Conservation (phyloP, 148 eudicot species). For the Amaranthus hypochondriacus region DNA sequence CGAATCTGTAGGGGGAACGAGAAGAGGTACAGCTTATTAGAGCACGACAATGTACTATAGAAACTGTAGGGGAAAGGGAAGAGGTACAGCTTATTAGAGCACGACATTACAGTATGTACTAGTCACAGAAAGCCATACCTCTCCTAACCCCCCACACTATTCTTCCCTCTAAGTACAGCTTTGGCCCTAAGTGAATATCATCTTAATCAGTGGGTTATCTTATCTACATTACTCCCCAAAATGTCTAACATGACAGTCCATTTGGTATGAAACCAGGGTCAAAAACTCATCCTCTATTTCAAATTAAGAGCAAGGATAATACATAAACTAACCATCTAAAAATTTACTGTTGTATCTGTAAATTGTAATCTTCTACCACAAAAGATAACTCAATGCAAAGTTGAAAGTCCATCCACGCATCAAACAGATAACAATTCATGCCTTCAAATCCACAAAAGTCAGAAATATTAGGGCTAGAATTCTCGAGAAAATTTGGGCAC, state of each 20-base stretch:
- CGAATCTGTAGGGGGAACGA: slow-evolving; percentile 11
- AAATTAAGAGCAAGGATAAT: too few relatives aligned
- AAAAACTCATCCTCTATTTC: neutral
- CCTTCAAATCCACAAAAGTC: neutral
- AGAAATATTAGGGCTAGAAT: neutral
- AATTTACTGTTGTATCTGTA: too few relatives aligned
- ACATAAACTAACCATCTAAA: too few relatives aligned
- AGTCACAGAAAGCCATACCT: neutral
- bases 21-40: slow-evolving; percentile 2
- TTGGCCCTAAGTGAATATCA: neutral
- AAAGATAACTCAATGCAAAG: neutral
- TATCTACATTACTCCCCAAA: neutral
- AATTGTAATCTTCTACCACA: neutral
- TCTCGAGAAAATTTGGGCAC: neutral
- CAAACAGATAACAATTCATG: neutral
- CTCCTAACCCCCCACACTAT: too few relatives aligned
- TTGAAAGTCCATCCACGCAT: neutral
- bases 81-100: too few relatives aligned
- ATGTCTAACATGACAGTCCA: neutral
- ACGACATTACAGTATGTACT: neutral
- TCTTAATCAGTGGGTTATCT: neutral
- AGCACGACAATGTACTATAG: neutral
- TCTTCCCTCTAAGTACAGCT: too few relatives aligned
- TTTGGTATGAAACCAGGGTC: neutral
- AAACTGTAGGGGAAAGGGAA: too few relatives aligned